Evolutionary conservation across 2,329 filamentous ascomycete genomes (phyloP).

Genomic region (Colletotrichum plurivorum): DNA sequence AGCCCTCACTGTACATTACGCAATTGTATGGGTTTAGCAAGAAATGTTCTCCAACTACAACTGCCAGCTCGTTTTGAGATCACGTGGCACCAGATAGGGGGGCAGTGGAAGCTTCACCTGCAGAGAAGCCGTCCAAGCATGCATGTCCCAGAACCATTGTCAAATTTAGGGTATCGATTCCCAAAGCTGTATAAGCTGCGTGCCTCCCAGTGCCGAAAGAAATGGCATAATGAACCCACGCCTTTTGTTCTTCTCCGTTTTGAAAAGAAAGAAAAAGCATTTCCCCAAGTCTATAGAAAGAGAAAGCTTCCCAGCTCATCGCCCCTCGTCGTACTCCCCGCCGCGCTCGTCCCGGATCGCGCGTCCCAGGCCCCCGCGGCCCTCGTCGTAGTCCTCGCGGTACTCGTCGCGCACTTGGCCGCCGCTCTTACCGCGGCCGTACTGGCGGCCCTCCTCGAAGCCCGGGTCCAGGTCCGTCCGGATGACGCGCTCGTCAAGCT

Average conservation of each 20-base stretch:
- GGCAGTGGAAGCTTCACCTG: too few relatives aligned
- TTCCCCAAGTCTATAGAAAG: not conserved
- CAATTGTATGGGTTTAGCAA: conserved; percentile 6
- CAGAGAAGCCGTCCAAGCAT: not conserved
- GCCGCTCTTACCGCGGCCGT: conserved; percentile 94
- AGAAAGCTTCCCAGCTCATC: conserved; percentile 46
- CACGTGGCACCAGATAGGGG: not conserved
- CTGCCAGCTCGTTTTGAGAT: not conserved
- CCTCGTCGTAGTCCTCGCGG: conserved; percentile 95
- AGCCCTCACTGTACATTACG: conserved; percentile 32
- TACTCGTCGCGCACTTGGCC: conserved; percentile 99
- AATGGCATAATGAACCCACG: not conserved
- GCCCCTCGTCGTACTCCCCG: conserved; percentile 56
- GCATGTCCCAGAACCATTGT: conserved; percentile 18
- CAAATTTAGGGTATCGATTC: conserved; percentile 39
- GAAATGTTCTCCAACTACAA: not conserved
- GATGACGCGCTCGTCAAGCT: conserved; percentile 97
- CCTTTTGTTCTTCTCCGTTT: conserved; percentile 19
- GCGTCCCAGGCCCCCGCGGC: conserved; percentile 89
- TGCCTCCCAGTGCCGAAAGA: not conserved
- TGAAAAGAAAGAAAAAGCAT: not conserved
- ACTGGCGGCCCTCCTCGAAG: conserved; percentile 96
- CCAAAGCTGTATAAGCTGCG: conserved; percentile 21
- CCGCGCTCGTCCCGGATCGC: conserved; percentile 68
- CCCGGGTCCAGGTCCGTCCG: conserved; percentile 95